A percentile compares a stretch with the other conserved stretches of the same genome.
phyloP scores from a whole-genome alignment of 208 protist species.

The Perkinsela sp. region DNA sequence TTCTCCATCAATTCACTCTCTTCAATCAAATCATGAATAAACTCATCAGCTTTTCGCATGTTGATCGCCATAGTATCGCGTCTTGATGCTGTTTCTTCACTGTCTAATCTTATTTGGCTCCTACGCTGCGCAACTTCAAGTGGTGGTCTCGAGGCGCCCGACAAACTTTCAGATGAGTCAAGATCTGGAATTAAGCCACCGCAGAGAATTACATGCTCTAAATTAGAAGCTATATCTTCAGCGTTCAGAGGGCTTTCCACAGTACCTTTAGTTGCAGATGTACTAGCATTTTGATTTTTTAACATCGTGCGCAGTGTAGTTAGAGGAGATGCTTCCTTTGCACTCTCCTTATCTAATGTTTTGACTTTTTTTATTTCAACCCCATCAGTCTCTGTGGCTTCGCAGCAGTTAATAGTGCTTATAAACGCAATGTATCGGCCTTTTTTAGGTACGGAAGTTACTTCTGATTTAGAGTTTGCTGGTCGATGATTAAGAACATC shows the following conservation, averaged over 20 bases:
- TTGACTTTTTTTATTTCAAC: background rate
- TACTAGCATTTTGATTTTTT: background rate
- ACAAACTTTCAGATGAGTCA: background rate
- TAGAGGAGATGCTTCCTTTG: too few species aligned
- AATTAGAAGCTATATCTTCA: too few species aligned
- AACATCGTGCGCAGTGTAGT: background rate
- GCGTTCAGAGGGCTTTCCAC: too few species aligned
- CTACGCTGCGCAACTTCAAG: background rate
- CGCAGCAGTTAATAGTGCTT: background rate
- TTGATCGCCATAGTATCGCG: background rate
- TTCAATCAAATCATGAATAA: background rate
- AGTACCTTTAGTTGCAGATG: background rate
- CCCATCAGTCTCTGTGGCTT: background rate
- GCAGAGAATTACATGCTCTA: background rate
- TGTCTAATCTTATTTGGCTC: background rate
- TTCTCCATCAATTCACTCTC: background rate
- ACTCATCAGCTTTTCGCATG: background rate
- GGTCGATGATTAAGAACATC: background rate
- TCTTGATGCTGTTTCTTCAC: background rate
- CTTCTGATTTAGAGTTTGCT: too few species aligned
- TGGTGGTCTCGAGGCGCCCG: background rate
- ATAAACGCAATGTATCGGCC: background rate
- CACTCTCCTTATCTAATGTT: background rate
- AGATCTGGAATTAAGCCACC: background rate
- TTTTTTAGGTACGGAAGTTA: too few species aligned